A percentile compares a stretch with the other conserved stretches of the same genome.
These are phyloP conservation scores for Meredithiella fracta DNA, from an alignment of 2,329 filamentous ascomycete genomes.

Conservation along the genomic window DNA sequence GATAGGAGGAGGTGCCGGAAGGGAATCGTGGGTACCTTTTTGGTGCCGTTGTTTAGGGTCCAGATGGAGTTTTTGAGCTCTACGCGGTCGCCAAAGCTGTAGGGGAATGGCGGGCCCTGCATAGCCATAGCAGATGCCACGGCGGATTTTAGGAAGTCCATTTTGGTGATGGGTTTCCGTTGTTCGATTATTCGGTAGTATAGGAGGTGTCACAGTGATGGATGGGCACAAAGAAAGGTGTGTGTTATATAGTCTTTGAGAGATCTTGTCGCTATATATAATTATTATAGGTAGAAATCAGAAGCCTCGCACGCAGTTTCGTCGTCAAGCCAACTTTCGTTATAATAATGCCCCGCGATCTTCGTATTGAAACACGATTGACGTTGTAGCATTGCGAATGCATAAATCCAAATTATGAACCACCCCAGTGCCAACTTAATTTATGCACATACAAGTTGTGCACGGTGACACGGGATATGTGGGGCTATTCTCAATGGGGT, in stretches of 20 bases:
- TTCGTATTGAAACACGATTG: neutral
- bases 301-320: neutral
- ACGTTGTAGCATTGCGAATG: no score
- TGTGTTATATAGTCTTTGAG: no score
- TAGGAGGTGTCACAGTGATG: neutral
- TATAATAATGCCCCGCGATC: neutral
- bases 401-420: no score
- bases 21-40: slow-evolving; percentile 43
- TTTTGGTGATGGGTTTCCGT: slow-evolving; percentile 24
- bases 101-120: slow-evolving; percentile 70
- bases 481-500: no score
- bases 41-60: slow-evolving; percentile 90
- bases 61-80: slow-evolving; percentile 89
- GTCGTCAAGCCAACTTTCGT: neutral
- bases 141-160: slow-evolving; percentile 97
- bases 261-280: neutral
- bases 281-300: neutral
- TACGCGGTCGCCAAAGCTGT: slow-evolving; percentile 80
- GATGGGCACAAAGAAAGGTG: neutral
- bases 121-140: slow-evolving; percentile 94
- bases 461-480: no score
- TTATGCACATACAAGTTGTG: no score
- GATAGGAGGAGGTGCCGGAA: neutral
- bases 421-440: no score
- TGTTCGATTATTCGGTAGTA: neutral